phyloP scores from a whole-genome alignment of 2,329 filamentous ascomycete species.

The Talaromyces pinophilus region DNA sequence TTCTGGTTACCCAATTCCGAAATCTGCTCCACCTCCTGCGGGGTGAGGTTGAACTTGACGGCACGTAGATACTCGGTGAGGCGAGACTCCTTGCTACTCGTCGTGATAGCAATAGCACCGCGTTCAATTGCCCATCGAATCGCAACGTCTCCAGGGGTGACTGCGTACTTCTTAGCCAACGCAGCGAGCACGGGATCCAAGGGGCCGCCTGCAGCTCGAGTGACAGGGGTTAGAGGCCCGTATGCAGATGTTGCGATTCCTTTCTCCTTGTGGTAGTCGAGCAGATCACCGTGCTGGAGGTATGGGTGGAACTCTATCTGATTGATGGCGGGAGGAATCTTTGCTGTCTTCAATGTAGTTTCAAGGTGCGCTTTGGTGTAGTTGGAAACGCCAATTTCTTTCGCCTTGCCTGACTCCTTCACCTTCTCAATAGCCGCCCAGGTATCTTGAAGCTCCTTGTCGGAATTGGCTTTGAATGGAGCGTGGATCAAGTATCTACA shows the following conservation, averaged over 20 bases:
- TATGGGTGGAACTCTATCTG: constrained; percentile 58
- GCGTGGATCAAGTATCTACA: constrained; percentile 62
- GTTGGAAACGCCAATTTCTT: constrained; percentile 57
- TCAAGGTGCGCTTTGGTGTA: constrained; percentile 53
- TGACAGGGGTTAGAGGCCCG: constrained; percentile 51
- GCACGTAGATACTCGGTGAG: constrained; percentile 59
- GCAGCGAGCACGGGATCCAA: constrained; percentile 54
- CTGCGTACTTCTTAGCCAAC: constrained; percentile 63
- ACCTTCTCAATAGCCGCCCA: constrained; percentile 54
- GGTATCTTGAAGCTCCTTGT: constrained; percentile 34
- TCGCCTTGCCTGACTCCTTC: constrained; percentile 45
- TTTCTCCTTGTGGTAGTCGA: constrained; percentile 44
- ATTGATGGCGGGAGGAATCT: constrained; percentile 50
- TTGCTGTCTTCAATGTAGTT: constrained; percentile 47
- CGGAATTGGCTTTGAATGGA: constrained; percentile 25
- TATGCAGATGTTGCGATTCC: constrained; percentile 48
- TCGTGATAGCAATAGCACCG: constrained; percentile 61
- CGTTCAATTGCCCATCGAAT: constrained; percentile 64
- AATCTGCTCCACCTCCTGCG: constrained; percentile 58
- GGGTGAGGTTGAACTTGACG: constrained; percentile 60
- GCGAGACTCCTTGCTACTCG: constrained; percentile 61
- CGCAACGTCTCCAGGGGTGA: constrained; percentile 58
- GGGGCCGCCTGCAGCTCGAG: constrained; percentile 58
- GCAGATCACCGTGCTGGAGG: constrained; percentile 52
- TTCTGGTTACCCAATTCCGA: constrained; percentile 51